Conservation (phyloP, 2,329 filamentous ascomycete genomes). For the Fusarium hostae region DNA sequence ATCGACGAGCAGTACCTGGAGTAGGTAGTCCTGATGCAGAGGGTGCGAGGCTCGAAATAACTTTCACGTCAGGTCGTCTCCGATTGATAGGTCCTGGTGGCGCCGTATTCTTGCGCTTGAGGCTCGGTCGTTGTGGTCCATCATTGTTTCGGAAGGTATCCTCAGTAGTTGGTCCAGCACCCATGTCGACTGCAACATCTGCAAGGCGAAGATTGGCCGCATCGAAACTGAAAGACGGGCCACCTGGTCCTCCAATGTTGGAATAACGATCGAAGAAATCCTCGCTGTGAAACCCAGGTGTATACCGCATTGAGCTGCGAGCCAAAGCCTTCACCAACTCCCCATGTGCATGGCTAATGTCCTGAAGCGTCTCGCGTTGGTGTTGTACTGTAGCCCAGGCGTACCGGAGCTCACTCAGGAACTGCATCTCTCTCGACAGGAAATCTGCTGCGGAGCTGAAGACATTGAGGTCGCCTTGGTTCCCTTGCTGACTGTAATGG, state of each 20-base stretch:
- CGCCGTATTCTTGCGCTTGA: conserved; percentile 63
- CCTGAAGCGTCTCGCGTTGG: conserved; percentile 81
- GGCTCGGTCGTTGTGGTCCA: conserved; percentile 49
- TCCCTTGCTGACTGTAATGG: conserved; percentile 72
- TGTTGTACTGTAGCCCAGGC: conserved; percentile 83
- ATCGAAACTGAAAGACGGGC: conserved; percentile 73
- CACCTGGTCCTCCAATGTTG: conserved; percentile 66
- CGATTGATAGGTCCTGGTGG: conserved; percentile 51
- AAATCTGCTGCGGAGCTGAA: conserved; percentile 74
- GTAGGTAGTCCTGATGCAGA: conserved; percentile 45
- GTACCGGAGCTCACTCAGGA: conserved; percentile 78
- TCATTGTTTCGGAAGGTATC: conserved; percentile 55
- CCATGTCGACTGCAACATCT: conserved; percentile 72
- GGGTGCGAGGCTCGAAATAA: conserved; percentile 45
- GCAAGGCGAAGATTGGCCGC: conserved; percentile 77
- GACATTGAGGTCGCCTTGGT: conserved; percentile 67
- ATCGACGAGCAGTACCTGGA: conserved; percentile 51
- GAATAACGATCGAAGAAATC: conserved; percentile 88
- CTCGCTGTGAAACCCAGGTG: conserved; percentile 83
- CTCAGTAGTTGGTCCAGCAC: conserved; percentile 66
- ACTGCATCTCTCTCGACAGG: conserved; percentile 81
- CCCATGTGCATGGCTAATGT: conserved; percentile 80
- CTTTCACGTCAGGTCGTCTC: conserved; percentile 54
- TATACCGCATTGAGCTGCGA: conserved; percentile 74
- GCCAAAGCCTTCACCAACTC: conserved; percentile 80